phyloP scores from a whole-genome alignment of 2,329 filamentous ascomycete genomes.

The Dothideomycetidae sp. region DNA sequence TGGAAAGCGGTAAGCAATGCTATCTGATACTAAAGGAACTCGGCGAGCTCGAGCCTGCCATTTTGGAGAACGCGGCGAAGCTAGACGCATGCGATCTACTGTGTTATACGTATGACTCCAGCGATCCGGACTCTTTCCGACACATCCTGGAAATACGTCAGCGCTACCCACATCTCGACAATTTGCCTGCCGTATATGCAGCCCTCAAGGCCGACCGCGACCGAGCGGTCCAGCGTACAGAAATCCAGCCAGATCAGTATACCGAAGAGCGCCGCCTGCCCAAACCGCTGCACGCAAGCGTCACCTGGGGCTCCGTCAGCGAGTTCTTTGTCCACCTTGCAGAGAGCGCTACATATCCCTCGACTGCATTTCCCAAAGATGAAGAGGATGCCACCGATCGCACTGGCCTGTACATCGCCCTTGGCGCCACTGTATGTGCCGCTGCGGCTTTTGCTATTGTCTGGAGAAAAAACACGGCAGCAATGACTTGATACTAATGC shows the following conservation, averaged over 20 bases:
- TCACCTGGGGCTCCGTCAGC: conserved; percentile 84
- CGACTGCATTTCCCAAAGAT: conserved; percentile 72
- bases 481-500: too few species aligned
- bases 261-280: conserved; percentile 75
- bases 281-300: conserved; percentile 83
- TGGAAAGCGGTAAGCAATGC: conserved; percentile 90
- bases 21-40: conserved; percentile 93
- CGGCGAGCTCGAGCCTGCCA: conserved; percentile 86
- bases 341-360: conserved; percentile 82
- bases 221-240: conserved; percentile 88
- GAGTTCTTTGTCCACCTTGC: conserved; percentile 87
- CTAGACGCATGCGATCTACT: conserved; percentile 86
- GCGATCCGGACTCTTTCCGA: conserved; percentile 86
- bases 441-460: conserved; percentile 45
- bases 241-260: conserved; percentile 84
- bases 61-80: conserved; percentile 81
- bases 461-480: conserved; percentile 33
- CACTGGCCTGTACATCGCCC: conserved; percentile 70
- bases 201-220: conserved; percentile 92
- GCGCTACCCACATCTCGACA: conserved; percentile 69
- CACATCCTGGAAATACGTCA: conserved; percentile 73
- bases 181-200: conserved; percentile 82
- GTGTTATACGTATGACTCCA: conserved; percentile 93
- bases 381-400: conserved; percentile 76
- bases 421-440: conserved; percentile 54